Conservation (phyloP, 2,329 filamentous ascomycete genomes). For the Pyrenophora tritici-repentis region DNA sequence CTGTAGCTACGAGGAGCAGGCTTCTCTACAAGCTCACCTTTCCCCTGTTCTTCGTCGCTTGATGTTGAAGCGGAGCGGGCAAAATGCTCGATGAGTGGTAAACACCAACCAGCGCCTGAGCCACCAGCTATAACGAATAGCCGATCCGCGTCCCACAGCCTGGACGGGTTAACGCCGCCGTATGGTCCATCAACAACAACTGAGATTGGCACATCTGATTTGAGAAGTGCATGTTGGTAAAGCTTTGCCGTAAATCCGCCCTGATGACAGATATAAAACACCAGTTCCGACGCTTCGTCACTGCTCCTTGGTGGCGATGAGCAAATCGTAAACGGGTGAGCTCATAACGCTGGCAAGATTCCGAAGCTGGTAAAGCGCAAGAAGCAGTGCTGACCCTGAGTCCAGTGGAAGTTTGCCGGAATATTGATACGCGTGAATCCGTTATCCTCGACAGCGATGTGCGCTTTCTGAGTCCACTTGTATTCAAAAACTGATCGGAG, state of each 20-base stretch:
- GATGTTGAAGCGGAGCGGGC: background rate
- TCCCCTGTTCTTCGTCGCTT: background rate
- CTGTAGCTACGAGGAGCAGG: background rate
- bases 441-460: conserved; percentile 37
- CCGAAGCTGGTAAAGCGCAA: conserved; percentile 57
- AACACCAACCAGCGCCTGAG: conserved; percentile 59
- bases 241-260: conserved; percentile 57
- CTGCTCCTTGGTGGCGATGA: conserved; percentile 48
- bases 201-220: conserved; percentile 39
- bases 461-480: conserved; percentile 54
- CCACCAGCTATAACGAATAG: conserved; percentile 60
- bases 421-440: conserved; percentile 28
- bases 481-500: conserved; percentile 57
- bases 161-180: conserved; percentile 53
- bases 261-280: conserved; percentile 60
- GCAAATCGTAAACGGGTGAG: conserved; percentile 63
- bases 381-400: conserved; percentile 61
- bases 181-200: conserved; percentile 65
- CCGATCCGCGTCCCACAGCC: conserved; percentile 44
- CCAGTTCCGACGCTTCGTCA: conserved; percentile 43
- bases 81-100: conserved; percentile 54
- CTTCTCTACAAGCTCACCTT: background rate
- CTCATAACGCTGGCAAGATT: conserved; percentile 49
- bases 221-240: conserved; percentile 16
- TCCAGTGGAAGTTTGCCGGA: conserved; percentile 51